Evolutionary conservation across 805 yeast genomes (phyloP), one percentile per base, ranked within the genome.

Genomic region (Saccharomycopsis schoenii): DNA sequence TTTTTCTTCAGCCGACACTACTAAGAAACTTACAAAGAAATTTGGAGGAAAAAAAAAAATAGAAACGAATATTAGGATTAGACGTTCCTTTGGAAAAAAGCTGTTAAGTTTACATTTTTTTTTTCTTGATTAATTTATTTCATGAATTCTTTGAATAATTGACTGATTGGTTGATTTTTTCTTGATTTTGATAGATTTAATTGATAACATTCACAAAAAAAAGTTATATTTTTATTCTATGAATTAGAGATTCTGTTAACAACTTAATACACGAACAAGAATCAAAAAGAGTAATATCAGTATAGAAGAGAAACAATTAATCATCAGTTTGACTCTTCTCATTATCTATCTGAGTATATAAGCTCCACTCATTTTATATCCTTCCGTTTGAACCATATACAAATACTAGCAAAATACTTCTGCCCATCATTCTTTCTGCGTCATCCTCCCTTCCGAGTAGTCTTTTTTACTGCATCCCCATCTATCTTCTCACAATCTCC

Each of bases 371-470:
- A 24, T 25, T 24, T n/a, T n/a, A 25, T 21, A 21, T 47, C 10
- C 21, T 25, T 21, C 12, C 34, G 21, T 47, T 47, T 47, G 52
- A 47, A 47, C 21, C 25, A 11, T 12, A 5, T 12, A 5, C 12
- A 19, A 14, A 21, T 19, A 47, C 11, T 47, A 47, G 14, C 10
- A 10, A 12, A 21, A 47, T 21, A 47, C 21, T 47, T 47, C 52
- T 47, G 52, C 52, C 52, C 52, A 47, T 47, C 52, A 47, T 47
- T 47, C 25, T 47, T 47, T 47, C 52, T 47, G 52, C 52, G 21
- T 47, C 52, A 47, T 47, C 21, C 21, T 47, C 52, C 6, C 10
- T 47, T 25, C 52, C 52, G 21, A 47, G 52, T 47, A 47, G 52
- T 47, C 52, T 47, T 34, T 8, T 47, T 47, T 47, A 47, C 52